Evolutionary conservation across 2,329 filamentous ascomycete genomes (phyloP), one percentile per base, ranked within the genome.

Genomic region (Arthrobotrys conoides): DNA sequence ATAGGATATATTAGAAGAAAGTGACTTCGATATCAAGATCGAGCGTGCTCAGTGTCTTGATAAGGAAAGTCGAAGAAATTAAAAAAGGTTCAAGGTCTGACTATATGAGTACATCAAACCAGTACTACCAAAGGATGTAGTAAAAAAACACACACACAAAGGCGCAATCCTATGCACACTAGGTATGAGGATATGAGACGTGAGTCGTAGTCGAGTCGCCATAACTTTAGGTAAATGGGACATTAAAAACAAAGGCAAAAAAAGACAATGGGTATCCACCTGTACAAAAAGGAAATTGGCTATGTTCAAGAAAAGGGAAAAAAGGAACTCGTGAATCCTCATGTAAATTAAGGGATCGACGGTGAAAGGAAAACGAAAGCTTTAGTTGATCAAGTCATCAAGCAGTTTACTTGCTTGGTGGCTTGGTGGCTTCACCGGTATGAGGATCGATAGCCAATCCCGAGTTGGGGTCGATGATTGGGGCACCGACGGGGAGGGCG

Each of bases 391-490:
- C 30, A 55, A 69, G 20, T 24, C 18, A 48, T 33, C 20, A 18
- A 44, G 18, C 48, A 20, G 30, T 51, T 69, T 69, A 72, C 46
- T 61, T 78, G 57, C 41, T 57, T 22, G 68, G 44, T 75, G 76
- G 76, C 76, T 79, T 79, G 48, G 61, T 68, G 57, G 76, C 76
- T 79, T 79, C 76, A 48, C 76, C 70, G 57, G 76, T 79, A 20
- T 70, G 57, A 71, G 76, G 76, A 66, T 79, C 59, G 63, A 79
- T 71, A 70, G 76, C 70, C 70, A 79, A 72, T 67, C 76, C 76
- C 36, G 76, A 79, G 57, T 75, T 79, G 33, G 76, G 76, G 69
- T 79, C 76, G 66, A 79, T 79, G 46, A 79, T 79, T 46, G 76
- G 76, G 18, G 65, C 68, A 48, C 71, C 70, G 44, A 73, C 41